phyloP scores from a whole-genome alignment of 169 alveolate species.

The Blepharisma undulans region DNA sequence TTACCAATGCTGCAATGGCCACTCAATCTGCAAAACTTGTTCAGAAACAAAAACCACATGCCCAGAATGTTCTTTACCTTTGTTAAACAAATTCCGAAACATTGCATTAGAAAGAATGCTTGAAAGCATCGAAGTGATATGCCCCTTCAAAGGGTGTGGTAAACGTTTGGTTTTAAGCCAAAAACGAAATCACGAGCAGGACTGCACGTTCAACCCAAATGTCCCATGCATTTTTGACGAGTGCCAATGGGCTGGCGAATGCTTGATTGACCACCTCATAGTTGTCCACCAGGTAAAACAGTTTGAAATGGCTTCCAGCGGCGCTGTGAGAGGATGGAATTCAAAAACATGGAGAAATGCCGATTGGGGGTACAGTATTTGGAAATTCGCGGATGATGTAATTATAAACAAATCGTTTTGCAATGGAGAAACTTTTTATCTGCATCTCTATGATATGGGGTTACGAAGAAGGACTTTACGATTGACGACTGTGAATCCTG shows the following conservation, averaged over 20 bases:
- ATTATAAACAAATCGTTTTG: slow-evolving; percentile 13
- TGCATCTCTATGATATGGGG: neutral
- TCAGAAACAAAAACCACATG: neutral
- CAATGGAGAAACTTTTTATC: slow-evolving; percentile 16
- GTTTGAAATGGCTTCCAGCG: slow-evolving; percentile 23
- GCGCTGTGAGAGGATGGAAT: slow-evolving; percentile 35
- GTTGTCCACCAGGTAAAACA: neutral
- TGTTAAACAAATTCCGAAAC: neutral
- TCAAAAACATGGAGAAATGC: slow-evolving; percentile 36
- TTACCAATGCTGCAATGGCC: slow-evolving; percentile 18
- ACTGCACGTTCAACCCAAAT: slow-evolving; percentile 2
- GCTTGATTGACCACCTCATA: neutral
- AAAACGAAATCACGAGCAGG: neutral
- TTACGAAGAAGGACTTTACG: neutral
- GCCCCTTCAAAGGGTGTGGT: slow-evolving; percentile 9
- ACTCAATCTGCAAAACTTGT: slow-evolving; percentile 20
- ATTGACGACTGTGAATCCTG: neutral
- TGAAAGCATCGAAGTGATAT: neutral
- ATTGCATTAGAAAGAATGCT: slow-evolving; percentile 21
- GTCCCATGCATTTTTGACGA: slow-evolving; percentile 2
- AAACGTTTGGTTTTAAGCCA: neutral
- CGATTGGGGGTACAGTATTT: slow-evolving; percentile 33
- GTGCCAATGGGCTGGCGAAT: slow-evolving; percentile 30
- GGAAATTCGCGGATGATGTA: slow-evolving; percentile 28
- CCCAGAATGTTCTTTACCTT: neutral